Evolutionary conservation across 441 rosid genomes (phyloP).

Genomic region (Eruca vesicaria): DNA sequence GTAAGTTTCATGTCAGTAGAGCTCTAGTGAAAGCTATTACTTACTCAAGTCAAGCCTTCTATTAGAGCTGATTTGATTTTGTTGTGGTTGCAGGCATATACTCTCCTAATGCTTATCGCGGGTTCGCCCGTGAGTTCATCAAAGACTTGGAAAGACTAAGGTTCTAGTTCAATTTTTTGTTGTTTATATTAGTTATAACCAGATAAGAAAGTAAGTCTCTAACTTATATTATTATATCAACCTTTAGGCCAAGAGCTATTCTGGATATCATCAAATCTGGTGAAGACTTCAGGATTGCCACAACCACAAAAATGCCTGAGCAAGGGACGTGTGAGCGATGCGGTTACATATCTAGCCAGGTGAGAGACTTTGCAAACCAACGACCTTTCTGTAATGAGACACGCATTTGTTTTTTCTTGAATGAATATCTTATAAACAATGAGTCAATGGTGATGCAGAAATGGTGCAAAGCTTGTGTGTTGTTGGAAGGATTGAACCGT

Average conservation of each 20-base stretch:
- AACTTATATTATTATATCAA: neutral
- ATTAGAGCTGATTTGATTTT: neutral
- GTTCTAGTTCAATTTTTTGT: constrained; percentile 15
- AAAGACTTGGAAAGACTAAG: constrained; percentile 47
- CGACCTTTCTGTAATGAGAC: neutral
- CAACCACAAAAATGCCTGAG: constrained; percentile 90
- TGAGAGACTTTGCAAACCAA: constrained; percentile 21
- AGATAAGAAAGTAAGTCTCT: neutral
- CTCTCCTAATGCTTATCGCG: constrained; percentile 38
- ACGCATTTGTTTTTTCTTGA: neutral
- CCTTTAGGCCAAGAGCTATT: constrained; percentile 80
- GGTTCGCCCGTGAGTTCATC: constrained; percentile 56
- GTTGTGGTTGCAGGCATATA: constrained; percentile 18
- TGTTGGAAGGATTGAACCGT: constrained; percentile 83
- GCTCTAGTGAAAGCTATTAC: too few relatives aligned
- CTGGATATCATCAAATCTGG: constrained; percentile 87
- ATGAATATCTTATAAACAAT: neutral
- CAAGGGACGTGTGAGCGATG: constrained; percentile 94
- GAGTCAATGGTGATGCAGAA: constrained; percentile 40
- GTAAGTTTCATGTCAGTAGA: neutral
- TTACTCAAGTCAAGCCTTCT: neutral
- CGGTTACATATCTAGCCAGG: constrained; percentile 97
- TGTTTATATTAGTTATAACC: neutral
- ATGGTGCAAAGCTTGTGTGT: constrained; percentile 95
- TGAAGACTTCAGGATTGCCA: constrained; percentile 82